Evolutionary conservation across 805 yeast species (phyloP), one percentile per base, ranked within the genome.

Genomic region (Kluyveromyces dobzhanskii): DNA sequence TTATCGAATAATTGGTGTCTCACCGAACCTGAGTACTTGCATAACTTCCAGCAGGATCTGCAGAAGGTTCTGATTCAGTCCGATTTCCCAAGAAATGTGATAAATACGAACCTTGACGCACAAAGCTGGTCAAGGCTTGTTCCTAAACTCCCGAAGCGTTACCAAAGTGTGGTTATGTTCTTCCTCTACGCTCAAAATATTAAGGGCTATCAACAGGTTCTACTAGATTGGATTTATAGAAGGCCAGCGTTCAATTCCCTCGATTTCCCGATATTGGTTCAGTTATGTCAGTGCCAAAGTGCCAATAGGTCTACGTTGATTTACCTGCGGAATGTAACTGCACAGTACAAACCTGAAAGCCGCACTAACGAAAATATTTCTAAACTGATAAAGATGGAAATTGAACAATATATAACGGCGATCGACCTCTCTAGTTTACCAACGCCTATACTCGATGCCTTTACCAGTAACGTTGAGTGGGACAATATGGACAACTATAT

Each of bases 121-220:
- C 16, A 32, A 10, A 12, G 8, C n/a, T 32, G 35, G 35, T 10
- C 16, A 13, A 21, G 24, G 14, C 12, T 17, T 13, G 6, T 32
- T 12, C 27, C 21, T n/a, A 4, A 32, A 32, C 17, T 32, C 13
- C 27, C 35, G 18, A 18, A 18, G 3, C 25, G 26, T 16, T 18
- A 19, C 17, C 35, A 32, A 21, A 32, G 35, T 18, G 26, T n/a
- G 4, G n/a, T 32, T 14, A 21, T 32, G 8, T 32, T 32, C 18
- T 21, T 32, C 12, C 35, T 32, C 10, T 32, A 32, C 14, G 14
- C 18, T 14, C 35, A 32, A 21, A 32, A 32, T 21, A n/a, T 23
- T 3, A 4, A 32, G 12, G 35, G 35, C n/a, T 23, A 32, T 18
- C 23, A 18, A 18, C 26, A 3, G 14, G 9, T 32, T 9, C 7